A percentile compares a stretch with the other conserved stretches of the same genome.
Evolutionary conservation across 805 yeast species (phyloP).

Genomic region (Wickerhamomyces queroliae): DNA sequence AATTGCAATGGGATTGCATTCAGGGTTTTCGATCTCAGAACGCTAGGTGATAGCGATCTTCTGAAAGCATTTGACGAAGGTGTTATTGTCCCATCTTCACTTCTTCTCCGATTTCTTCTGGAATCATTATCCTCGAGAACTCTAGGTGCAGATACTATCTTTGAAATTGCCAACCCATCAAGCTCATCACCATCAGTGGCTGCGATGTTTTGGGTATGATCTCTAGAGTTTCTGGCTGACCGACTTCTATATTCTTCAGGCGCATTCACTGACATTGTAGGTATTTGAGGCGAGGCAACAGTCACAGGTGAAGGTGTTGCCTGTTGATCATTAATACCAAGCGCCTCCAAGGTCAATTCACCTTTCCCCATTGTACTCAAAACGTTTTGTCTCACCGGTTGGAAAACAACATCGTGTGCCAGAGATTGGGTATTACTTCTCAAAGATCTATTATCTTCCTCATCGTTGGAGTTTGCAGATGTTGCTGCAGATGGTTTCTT

Average conservation of each 20-base stretch:
- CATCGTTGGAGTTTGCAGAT: slow-evolving; percentile 1
- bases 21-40: neutral
- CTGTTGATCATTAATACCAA: slow-evolving; percentile 7
- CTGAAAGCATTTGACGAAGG: no score
- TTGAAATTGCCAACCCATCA: no score
- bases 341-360: slow-evolving; percentile 36
- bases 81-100: no score
- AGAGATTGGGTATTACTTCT: slow-evolving; percentile 5
- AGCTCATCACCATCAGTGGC: no score
- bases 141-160: no score
- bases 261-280: neutral
- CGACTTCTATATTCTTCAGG: no score
- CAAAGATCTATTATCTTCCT: slow-evolving; percentile 2
- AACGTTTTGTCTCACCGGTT: slow-evolving; percentile 39
- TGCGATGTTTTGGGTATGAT: no score
- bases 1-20: neutral
- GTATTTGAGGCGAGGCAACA: neutral
- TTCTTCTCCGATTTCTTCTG: no score
- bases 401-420: slow-evolving; percentile 31
- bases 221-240: no score
- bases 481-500: slow-evolving; percentile 1
- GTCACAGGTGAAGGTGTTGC: neutral
- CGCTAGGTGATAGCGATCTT: slow-evolving; percentile 14
- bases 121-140: no score
- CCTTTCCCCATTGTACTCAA: slow-evolving; percentile 52